Evolutionary conservation across 2,329 filamentous ascomycete species (phyloP), one percentile per base, ranked within the genome.

Genomic region (Hypocreales sp.): DNA sequence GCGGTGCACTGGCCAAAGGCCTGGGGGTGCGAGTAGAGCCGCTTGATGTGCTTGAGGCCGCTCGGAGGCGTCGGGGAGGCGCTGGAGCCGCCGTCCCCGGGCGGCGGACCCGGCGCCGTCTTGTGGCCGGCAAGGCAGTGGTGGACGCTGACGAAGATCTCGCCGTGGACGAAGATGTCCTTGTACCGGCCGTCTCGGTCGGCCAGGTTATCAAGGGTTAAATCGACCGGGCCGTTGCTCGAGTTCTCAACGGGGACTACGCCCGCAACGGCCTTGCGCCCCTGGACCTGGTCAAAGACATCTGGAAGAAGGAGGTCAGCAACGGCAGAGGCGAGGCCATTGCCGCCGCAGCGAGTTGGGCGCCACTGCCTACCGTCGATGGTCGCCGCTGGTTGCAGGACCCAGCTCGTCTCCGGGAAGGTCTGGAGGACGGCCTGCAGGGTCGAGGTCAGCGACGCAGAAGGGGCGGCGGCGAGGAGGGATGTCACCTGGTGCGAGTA

Each of bases 211-310:
- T 94, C 86, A 15, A 95, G 67, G 0, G 86, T 93, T 50, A 83
- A 80, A 30, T 90, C 73, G 26, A 98, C 90, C 29, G 79, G 77
- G 44, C 90, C 90, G 52, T 95, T 93, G 47, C 82, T 87, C 22
- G 81, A 92, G 60, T 98, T 98, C 49, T 95, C 87, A 53, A 93
- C 86, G 6, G 90, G 90, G 2, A 94, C 79, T 18, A 95, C 79
- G 39, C 86, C 90, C 31, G 75, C 75, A 28, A 66, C 54, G 1
- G 70, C 71, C 24, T 58, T 47, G 31, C 69, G 65, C 20, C 63
- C 60, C 44, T 92, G 82, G 5, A 93, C 79, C 11, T 73, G 65
- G 27, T 74, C 62, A 50, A 94, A 93, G 40, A 92, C 73, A 46
- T 90, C 82, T 77, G 37, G 9, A 12, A 9, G 1, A 8, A n/a